Conservation (phyloP, 305 asterid species). For the Plantago coronopus region DNA sequence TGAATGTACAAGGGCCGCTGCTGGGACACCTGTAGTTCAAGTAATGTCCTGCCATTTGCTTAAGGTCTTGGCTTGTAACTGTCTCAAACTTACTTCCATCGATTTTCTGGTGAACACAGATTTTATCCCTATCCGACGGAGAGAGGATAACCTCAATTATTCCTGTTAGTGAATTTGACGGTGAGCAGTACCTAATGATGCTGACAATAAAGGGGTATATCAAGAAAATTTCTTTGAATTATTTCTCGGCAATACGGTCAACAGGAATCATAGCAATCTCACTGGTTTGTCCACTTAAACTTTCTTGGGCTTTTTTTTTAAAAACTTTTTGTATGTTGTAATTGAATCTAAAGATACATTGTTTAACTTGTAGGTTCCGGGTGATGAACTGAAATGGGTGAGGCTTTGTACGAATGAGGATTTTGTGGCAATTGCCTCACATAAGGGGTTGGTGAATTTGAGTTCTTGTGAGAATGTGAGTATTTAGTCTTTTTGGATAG, state of each 20-base stretch:
- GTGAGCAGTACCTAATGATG: constrained; percentile 86
- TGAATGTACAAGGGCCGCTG: constrained; percentile 93
- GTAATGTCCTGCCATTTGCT: constrained; percentile 40
- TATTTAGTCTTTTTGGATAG: background rate
- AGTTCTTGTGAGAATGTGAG: constrained; percentile 74
- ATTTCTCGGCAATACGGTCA: constrained; percentile 88
- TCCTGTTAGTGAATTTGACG: constrained; percentile 94
- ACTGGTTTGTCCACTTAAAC: constrained; percentile 63
- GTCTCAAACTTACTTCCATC: constrained; percentile 13
- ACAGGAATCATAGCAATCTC: constrained; percentile 95
- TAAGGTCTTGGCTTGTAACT: constrained; percentile 18
- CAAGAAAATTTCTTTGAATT: constrained; percentile 85
- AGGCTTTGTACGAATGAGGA: constrained; percentile 80
- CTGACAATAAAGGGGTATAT: constrained; percentile 88
- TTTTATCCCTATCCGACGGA: constrained; percentile 84
- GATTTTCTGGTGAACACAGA: constrained; percentile 45
- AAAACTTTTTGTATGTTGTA: background rate
- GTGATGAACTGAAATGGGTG: constrained; percentile 97
- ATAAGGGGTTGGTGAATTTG: constrained; percentile 82
- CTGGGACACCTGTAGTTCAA: constrained; percentile 93
- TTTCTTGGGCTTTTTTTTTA: constrained; percentile 21
- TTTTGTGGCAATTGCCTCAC: constrained; percentile 96
- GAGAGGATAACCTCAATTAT: constrained; percentile 94
- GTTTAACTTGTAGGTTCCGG: constrained; percentile 72
- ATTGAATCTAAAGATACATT: constrained; percentile 20